phyloP scores from a whole-genome alignment of 2,329 filamentous ascomycete species.

The Penicillium sp. region DNA sequence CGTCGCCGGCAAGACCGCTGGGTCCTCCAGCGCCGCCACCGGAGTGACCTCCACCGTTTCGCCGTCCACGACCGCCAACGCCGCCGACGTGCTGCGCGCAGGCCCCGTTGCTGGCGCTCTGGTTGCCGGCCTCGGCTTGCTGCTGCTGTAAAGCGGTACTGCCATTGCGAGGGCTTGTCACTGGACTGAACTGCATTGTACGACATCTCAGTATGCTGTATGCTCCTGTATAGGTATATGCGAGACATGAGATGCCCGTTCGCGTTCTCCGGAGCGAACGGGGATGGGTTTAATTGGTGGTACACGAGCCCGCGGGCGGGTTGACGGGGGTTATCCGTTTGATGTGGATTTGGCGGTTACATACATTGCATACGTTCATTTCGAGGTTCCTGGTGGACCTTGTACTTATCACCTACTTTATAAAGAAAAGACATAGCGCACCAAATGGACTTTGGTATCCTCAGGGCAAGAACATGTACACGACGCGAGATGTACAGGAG shows the following conservation, averaged over 20 bases:
- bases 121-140: slow-evolving; percentile 19
- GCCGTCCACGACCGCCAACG: slow-evolving; percentile 16
- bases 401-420: background rate
- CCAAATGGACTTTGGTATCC: slow-evolving; percentile 25
- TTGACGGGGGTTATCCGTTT: background rate
- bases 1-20: slow-evolving; percentile 4
- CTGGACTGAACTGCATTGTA: slow-evolving; percentile 3
- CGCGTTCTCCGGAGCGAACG: too few relatives aligned
- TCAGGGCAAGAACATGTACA: too few relatives aligned
- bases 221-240: background rate
- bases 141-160: slow-evolving; percentile 13
- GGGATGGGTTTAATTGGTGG: slow-evolving; percentile 2
- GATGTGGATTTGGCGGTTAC: background rate
- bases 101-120: slow-evolving; percentile 20
- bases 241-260: too few relatives aligned
- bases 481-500: too few relatives aligned
- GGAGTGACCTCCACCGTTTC: slow-evolving; percentile 10
- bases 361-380: slow-evolving; percentile 6
- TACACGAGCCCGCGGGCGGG: slow-evolving; percentile 6
- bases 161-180: background rate
- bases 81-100: slow-evolving; percentile 16
- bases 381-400: slow-evolving; percentile 1
- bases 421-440: slow-evolving; percentile 7
- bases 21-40: slow-evolving; percentile 4
- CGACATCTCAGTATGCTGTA: background rate